Base-by-base conservation (phyloP, 2,329 filamentous ascomycete species). In the Xylaria multiplex region DNA sequence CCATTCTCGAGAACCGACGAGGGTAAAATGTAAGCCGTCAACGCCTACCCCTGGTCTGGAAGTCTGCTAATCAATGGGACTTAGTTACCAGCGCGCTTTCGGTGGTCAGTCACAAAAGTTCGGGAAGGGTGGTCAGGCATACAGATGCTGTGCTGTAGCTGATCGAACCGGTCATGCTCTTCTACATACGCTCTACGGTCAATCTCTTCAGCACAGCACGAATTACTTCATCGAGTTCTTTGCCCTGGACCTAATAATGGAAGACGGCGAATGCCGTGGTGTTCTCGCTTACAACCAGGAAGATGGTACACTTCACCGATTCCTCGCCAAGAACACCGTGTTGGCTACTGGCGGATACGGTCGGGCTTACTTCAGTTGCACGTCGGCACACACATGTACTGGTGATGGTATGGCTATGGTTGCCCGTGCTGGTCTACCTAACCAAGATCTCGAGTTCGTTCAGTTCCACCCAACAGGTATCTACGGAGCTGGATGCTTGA, bases 191-290 rank as follows among this genome's bases (percentile, higher is more conserved):
- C 92, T 99, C 72, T 99, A 98, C 83, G 96, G 96, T 76, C 95
- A 97, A 85, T 97, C 94, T 60, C 88, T 98, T 68, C 88, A 93
- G 78, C 93, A 98, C 87, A 97, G 97, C 87, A 97, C 95, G 78
- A 97, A 97, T 86, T 99, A 97, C 88, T 98, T 99, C 84, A 97
- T 99, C 81, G 96, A 98, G 83, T 98, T 94, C 87, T 99, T 98
- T 80, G 96, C 94, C 75, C 88, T 97, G 73, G 96, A 98, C 79
- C 84, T 98, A 81, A 91, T 99, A 76, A 98, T 98, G 96, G 91
- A 97, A 83, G 92, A 96, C 76, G 95, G 95, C 68, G 92, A 95
- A 81, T 98, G 95, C 86, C 94, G 94, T 73, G 96, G 96, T 88
- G 92, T 98, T 73, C 86, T 98, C 72, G 95, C 95, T 66, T 97